Evolutionary conservation across 768 basidiomycete genomes (phyloP), one percentile per base, ranked within the genome.

Genomic region (Suillus americanus): DNA sequence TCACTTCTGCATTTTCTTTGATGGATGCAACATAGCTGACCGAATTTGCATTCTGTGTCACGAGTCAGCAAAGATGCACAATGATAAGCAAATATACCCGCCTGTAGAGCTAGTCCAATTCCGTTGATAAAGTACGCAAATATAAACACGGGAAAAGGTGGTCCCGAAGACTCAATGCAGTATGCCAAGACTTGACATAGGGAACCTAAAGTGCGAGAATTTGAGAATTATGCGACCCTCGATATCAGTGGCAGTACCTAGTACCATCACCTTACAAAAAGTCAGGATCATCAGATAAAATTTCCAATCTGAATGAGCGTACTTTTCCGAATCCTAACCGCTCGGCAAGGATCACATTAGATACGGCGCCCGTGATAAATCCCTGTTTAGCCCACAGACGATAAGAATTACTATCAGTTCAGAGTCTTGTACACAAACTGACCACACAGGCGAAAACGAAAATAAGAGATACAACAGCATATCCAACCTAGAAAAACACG

Each of bases 11-110:
- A 53, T 86, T 82, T n/a, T 82, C 75, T 65, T 81, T 81, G 8
- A 90, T 74, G 51, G 78, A 81, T 3, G 87, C 89, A 14, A 92
- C 85, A 65, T 83, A 91, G 9, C 86, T 88, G 69, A 89, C 89
- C 1, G 89, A 83, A 75, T 90, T 89, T 0, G 90, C 89, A 65
- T 91, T 87, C 86, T 90, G 67, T 41, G 66, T 13, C 25, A 16
- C 30, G 38, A 64, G 40, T 48, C 30, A 63, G n/a, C 6, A 8
- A 50, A 62, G 28, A 18, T 30, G 38, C 1, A 48, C 1, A 0
- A 12, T 40, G 37, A 30, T 43, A 50, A 25, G 16, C 25, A 20
- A 64, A 48, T 53, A 38, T 25, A 56, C 65, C 23, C 50, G 82
- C 83, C 73, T 79, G 82, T 9, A 85, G 66, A 2, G 85, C 75